Evolutionary conservation across 2,329 filamentous ascomycete genomes (phyloP).

Genomic region (Leptographium procerum): DNA sequence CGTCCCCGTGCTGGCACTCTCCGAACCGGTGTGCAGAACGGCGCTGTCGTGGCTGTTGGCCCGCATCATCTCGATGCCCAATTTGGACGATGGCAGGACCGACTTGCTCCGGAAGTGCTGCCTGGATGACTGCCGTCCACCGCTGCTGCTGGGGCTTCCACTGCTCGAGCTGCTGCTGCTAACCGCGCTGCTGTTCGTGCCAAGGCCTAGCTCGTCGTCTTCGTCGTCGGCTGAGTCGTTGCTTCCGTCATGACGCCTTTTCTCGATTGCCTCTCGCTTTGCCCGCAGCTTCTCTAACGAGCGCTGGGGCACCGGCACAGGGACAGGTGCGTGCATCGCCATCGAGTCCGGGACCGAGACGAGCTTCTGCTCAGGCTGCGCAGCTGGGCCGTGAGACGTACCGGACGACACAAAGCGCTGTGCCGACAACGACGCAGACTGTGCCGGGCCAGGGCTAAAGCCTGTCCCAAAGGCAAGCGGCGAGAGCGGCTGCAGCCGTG

Average conservation of each 20-base stretch:
- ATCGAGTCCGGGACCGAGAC: constrained; percentile 52
- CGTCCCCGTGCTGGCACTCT: constrained; percentile 27
- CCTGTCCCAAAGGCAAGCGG: not conserved
- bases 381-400: not conserved
- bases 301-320: constrained; percentile 39
- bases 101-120: constrained; percentile 42
- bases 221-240: constrained; percentile 89
- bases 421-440: not conserved
- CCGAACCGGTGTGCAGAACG: constrained; percentile 30
- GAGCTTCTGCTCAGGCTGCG: constrained; percentile 28
- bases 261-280: constrained; percentile 67
- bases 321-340: constrained; percentile 31
- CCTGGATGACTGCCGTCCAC: constrained; percentile 24
- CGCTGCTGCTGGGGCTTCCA: constrained; percentile 25
- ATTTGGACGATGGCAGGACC: constrained; percentile 66
- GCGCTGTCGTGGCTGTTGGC: constrained; percentile 89
- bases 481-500: constrained; percentile 1
- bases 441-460: not conserved
- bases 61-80: constrained; percentile 95
- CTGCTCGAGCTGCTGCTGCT: constrained; percentile 10
- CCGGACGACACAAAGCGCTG: not conserved
- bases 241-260: constrained; percentile 56
- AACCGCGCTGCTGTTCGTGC: constrained; percentile 2
- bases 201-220: constrained; percentile 70
- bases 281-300: constrained; percentile 63